Conservation (phyloP, 768 basidiomycete species). For the Tremella fuciformis region DNA sequence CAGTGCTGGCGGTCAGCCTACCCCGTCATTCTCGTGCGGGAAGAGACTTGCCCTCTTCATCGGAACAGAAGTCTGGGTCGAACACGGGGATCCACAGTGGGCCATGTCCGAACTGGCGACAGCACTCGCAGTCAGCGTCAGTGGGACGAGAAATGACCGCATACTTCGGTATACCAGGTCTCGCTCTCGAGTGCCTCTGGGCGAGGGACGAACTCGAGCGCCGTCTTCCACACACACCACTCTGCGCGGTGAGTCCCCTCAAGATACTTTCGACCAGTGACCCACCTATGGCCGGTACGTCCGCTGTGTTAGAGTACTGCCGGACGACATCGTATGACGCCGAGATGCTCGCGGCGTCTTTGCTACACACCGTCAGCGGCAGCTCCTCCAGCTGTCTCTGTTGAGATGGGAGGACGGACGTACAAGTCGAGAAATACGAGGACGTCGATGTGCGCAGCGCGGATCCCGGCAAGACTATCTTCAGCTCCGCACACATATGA, state of each 20-base stretch:
- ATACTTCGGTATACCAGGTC: neutral
- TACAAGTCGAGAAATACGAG: slow-evolving; percentile 11
- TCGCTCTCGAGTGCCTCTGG: neutral
- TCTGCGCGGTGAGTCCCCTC: neutral
- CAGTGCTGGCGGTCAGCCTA: too few species aligned
- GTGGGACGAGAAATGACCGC: neutral
- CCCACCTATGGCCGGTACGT: neutral
- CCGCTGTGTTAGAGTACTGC: neutral
- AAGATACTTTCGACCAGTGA: too few species aligned
- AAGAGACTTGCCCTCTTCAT: too few species aligned
- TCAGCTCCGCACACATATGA: too few species aligned
- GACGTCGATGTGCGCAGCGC: neutral
- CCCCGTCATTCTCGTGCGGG: too few species aligned
- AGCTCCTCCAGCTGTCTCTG: too few species aligned
- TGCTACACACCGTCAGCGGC: neutral
- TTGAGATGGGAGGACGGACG: neutral
- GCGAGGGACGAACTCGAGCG: neutral
- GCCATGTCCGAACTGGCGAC: neutral
- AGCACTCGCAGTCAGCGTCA: too few species aligned
- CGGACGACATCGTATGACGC: slow-evolving; percentile 1
- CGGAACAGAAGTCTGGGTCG: neutral
- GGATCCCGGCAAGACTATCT: neutral
- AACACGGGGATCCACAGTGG: slow-evolving; percentile 10
- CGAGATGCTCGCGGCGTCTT: neutral
- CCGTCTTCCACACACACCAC: slow-evolving; percentile 12